Conservation (phyloP, 2,329 filamentous ascomycete species). For the Scedosporium aurantiacum region DNA sequence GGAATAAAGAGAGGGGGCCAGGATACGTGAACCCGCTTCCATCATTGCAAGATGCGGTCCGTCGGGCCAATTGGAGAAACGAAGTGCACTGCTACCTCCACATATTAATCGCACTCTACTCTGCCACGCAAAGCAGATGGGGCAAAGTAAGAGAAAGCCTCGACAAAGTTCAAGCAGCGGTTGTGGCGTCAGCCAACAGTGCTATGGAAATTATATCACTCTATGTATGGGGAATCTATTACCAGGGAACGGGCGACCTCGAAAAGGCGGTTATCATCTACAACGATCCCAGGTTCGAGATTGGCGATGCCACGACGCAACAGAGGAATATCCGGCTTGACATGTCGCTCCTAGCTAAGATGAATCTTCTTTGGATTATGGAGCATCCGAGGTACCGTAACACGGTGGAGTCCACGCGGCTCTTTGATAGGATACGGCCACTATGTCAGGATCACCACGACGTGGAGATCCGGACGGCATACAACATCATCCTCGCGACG, state of each 20-base stretch:
- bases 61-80: conserved; percentile 51
- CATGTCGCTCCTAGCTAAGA: conserved; percentile 51
- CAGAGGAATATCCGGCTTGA: conserved; percentile 47
- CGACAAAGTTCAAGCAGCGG: conserved; percentile 36
- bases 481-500: conserved; percentile 63
- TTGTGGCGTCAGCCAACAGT: conserved; percentile 27
- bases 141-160: conserved; percentile 48
- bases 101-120: conserved; percentile 59
- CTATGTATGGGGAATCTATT: conserved; percentile 66
- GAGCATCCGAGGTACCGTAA: conserved; percentile 48
- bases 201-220: conserved; percentile 39
- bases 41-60: conserved; percentile 46
- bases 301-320: conserved; percentile 31
- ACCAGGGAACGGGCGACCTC: conserved; percentile 67
- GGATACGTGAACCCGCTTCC: conserved; percentile 24
- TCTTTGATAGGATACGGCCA: conserved; percentile 56
- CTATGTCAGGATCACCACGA: conserved; percentile 61
- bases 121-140: conserved; percentile 63
- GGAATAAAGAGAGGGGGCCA: conserved; percentile 15
- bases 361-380: conserved; percentile 65
- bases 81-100: conserved; percentile 58
- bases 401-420: conserved; percentile 43
- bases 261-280: conserved; percentile 58
- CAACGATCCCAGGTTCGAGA: conserved; percentile 45
- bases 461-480: conserved; percentile 65